Evolutionary conservation across 768 basidiomycete species (phyloP), one percentile per base, ranked within the genome.

Genomic region (Boletus huronensis): DNA sequence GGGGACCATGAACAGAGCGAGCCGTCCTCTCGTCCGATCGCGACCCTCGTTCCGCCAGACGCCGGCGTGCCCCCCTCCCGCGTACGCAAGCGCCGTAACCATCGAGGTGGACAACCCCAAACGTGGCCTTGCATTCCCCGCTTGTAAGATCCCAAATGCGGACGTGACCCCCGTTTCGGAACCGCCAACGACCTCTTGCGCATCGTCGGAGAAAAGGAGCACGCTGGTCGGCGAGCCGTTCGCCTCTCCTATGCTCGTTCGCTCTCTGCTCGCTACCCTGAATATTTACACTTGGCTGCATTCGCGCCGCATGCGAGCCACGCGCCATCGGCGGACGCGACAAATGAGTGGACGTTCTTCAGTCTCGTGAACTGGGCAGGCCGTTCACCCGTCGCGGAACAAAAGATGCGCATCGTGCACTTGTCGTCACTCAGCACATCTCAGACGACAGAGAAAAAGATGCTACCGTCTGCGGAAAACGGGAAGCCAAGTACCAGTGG

Each of bases 1-100:
- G 64, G 58, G 21, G 5, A 55, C 63, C 66, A 68, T 10, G 63
- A 2, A 23, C 34, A 32, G 47, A 59, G 14, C 31, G 55, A 62
- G n/a, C 59, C 58, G 36, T 66, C 65, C 36, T 60, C 52, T 26
- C 60, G 54, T 5, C 63, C 64, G 40, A 64, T 53, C n/a, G 51
- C 54, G 9, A 65, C 26, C 29, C 34, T 44, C 17, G 32, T 26
- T 6, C 19, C 9, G 14, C 8, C 16, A 17, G 36, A n/a, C n/a
- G n/a, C n/a, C n/a, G n/a, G n/a, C 5, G 36, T 10, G n/a, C 5
- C 32, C 14, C 36, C 5, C 32, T 6, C 36, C 8, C 16, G 43
- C 34, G 28, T 48, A 59, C n/a, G 51, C 57, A 21, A 68, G 48
- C 25, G 64, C 53, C 14, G 59, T 67, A 29, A 68, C 66, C 41